Evolutionary conservation across 176 grass and related monocot genomes (phyloP), one percentile per base, ranked within the genome.

Genomic region (Aegilops umbellulata): DNA sequence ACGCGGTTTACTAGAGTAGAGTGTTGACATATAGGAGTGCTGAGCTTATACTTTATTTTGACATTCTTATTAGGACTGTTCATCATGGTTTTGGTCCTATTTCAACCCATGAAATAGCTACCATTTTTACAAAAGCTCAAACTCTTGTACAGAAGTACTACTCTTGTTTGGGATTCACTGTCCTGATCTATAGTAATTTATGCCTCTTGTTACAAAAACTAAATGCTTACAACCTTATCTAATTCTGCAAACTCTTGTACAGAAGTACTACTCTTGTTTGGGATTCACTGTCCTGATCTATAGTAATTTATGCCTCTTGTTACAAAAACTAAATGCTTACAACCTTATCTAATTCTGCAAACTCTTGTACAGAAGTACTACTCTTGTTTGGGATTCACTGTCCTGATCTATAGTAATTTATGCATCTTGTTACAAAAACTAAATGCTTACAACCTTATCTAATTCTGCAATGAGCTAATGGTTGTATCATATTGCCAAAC

Each of bases 401-500:
- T 74, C 23, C 72, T 51, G 16, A 26, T 44, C 4, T 55, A 7
- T 41, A 31, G 11, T 10, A 15, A 75, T 41, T 64, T 76, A 53
- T 44, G 13, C 27, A 23, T 77, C 34, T 77, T 68, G 41, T 82
- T 65, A 23, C 11, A 66, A 16, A 51, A 63, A 30, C 15, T 63
- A 51, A 22, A 22, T 11, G 30, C 22, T 16, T 72, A 39, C 62
- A 14, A 58, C 36, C 64, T 69, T 69, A 31, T 77, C 47, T 81
- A 2, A 57, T 36, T 22, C 49, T 24, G 42, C 26, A 68, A 41
- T 26, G 58, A 79, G 58, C 67, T 91, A 51, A 87, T 82, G 9
- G 12, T 14, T 53, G 58, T 61, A 53, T 32, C 35, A 64, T 74
- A 17, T 67, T 87, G 41, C 32, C 17, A 60, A 86, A 90, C 88